Base-by-base conservation (phyloP, 2,329 filamentous ascomycete species). In the Penicillium sp. region DNA sequence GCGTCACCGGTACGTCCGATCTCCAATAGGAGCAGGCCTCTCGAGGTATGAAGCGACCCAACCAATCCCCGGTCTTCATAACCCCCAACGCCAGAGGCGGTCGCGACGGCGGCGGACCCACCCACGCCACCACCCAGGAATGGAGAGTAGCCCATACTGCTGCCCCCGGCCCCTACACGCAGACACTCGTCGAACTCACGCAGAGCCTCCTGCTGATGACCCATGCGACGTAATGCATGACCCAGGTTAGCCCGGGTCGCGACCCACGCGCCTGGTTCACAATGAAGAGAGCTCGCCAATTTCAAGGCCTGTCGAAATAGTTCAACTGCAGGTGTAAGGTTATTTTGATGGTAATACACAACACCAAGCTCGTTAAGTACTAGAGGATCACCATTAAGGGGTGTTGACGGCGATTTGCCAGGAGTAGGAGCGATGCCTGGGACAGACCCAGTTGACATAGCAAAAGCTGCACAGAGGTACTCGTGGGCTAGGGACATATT, bases 361-460 rank as follows among this genome's bases (percentile, higher is more conserved):
- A 97, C 87, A 4, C 93, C 95, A 77, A 97, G 88, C 76, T 99
- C 94, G 71, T 99, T 99, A 53, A 99, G 81, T 4, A 99, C 84
- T 6, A 97, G 77, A 0, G 94, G 94, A 66, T 99, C 94, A 5
- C 77, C 77, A 0, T 75, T 73, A 9, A 74, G 60, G 1, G 66
- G 61, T 2, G 63, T 58, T 12, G 59, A 56, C 1, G 68, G 61
- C 12, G 63, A 57, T 18, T 63, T 61, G 1, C 58, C 56, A 22
- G 67, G 60, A 5, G 62, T 62, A 27, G 68, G 60, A 22, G 67
- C 59, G 7, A 65, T 66, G 15, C 63, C 66, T 6, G 71, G 67
- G 4, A 70, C 59, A 18, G 73, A 69, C 1, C 77, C 75, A 5
- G 76, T 77, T 12, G 76, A 78, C 76, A 78, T 79, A 6, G 84